These are phyloP conservation scores for Fraxinus velutina DNA, from an alignment of 305 asterid species.

Conservation along the genomic window DNA sequence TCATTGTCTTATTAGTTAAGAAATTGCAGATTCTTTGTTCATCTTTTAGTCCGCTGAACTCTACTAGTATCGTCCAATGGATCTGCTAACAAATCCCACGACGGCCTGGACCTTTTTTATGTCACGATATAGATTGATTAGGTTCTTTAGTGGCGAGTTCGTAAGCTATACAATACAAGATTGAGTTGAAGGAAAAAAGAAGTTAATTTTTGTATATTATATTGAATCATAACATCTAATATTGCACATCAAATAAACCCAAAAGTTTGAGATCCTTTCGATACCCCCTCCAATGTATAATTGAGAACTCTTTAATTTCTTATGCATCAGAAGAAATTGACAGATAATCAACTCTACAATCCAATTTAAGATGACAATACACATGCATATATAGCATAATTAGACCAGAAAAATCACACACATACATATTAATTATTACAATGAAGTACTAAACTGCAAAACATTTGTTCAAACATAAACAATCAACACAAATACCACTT, in stretches of 20 bases:
- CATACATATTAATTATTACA: slow-evolving; percentile 23
- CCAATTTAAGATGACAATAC: neutral
- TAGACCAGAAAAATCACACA: slow-evolving; percentile 4
- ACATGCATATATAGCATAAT: neutral
- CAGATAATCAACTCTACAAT: neutral
- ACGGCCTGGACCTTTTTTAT: neutral
- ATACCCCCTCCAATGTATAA: neutral
- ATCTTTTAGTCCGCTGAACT: no score
- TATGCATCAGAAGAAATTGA: neutral
- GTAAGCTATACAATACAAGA: neutral
- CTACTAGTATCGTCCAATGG: no score
- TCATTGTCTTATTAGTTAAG: neutral
- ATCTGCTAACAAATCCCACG: neutral
- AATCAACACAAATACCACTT: slow-evolving; percentile 20
- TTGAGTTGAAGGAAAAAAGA: neutral
- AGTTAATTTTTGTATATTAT: neutral
- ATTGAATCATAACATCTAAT: neutral
- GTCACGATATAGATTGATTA: no score
- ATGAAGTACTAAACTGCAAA: slow-evolving; percentile 20
- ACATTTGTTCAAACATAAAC: slow-evolving; percentile 31
- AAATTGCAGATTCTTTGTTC: no score
- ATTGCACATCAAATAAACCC: neutral
- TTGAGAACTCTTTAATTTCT: neutral
- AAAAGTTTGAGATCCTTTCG: neutral
- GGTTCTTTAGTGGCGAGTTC: neutral